Percentiles rank a stretch among this genome's conserved stretches.
Conservation (phyloP, 371 early-diverging fungal genomes). For the Lichtheimia ornata region DNA sequence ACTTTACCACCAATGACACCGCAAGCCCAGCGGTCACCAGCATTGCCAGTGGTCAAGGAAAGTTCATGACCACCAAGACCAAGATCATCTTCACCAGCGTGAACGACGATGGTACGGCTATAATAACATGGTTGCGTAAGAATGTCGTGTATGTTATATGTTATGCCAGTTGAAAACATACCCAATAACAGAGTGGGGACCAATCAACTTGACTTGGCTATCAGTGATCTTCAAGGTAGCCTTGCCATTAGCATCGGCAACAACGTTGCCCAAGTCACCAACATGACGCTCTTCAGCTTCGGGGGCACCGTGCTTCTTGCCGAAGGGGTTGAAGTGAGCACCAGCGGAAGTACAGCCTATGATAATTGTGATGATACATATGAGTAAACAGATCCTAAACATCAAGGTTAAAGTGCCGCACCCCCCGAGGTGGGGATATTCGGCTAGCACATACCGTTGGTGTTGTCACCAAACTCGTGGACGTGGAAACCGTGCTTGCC, state of each 20-base stretch:
- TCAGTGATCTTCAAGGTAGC: constrained; percentile 67
- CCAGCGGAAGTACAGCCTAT: constrained; percentile 80
- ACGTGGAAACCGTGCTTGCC: constrained; percentile 94
- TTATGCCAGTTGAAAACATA: constrained; percentile 20
- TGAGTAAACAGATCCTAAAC: constrained; percentile 1
- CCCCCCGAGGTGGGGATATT: constrained; percentile 2
- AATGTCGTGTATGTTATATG: constrained; percentile 30
- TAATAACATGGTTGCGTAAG: constrained; percentile 26
- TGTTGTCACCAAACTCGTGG: constrained; percentile 84
- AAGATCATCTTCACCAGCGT: constrained; percentile 83
- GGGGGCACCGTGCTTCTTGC: constrained; percentile 84
- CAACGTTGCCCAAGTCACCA: constrained; percentile 89
- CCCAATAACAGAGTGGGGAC: constrained; percentile 80
- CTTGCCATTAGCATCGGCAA: constrained; percentile 58
- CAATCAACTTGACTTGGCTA: constrained; percentile 72
- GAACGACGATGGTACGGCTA: constrained; percentile 85
- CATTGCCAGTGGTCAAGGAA: constrained; percentile 82
- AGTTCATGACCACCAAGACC: constrained; percentile 78
- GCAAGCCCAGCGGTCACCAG: constrained; percentile 85
- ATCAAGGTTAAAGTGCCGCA: constrained; percentile 1
- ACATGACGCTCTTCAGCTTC: constrained; percentile 74
- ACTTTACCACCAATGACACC: constrained; percentile 80
- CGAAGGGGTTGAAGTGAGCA: constrained; percentile 85
- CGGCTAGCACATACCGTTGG: constrained; percentile 61
- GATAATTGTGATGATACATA: neutral